Evolutionary conservation across 176 grass and related monocot species (phyloP).

Genomic region (Secale cereale): DNA sequence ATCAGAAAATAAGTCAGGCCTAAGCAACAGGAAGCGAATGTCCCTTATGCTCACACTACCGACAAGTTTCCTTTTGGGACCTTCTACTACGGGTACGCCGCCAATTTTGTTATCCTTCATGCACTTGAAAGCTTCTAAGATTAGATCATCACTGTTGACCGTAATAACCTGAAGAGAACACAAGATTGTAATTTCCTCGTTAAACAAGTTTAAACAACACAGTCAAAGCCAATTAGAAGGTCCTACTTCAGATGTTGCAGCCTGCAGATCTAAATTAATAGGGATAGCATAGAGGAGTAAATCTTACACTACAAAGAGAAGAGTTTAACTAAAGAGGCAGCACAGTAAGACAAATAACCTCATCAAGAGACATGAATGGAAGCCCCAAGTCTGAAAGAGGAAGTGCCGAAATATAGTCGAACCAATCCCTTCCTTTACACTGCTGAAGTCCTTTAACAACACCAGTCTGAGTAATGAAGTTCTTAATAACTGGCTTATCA

Average conservation of each 20-base stretch:
- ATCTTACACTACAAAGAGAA: neutral
- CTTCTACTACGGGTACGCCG: slow-evolving; percentile 78
- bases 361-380: slow-evolving; percentile 86
- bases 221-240: neutral
- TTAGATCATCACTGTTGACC: slow-evolving; percentile 68
- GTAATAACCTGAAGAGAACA: slow-evolving; percentile 72
- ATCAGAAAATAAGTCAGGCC: slow-evolving; percentile 70
- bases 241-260: neutral
- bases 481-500: slow-evolving; percentile 62
- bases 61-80: slow-evolving; percentile 62
- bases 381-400: slow-evolving; percentile 85
- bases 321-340: slow-evolving; percentile 11
- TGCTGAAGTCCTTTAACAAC: slow-evolving; percentile 79
- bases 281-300: neutral
- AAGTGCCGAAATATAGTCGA: slow-evolving; percentile 76
- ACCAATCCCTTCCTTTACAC: slow-evolving; percentile 96
- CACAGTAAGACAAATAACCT: slow-evolving; percentile 54
- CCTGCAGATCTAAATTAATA: slow-evolving; percentile 12
- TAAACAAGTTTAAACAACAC: neutral
- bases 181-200: slow-evolving; percentile 1
- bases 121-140: slow-evolving; percentile 81
- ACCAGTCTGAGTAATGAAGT: slow-evolving; percentile 90
- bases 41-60: slow-evolving; percentile 78
- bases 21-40: slow-evolving; percentile 79
- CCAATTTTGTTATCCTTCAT: slow-evolving; percentile 89